Evolutionary conservation across 768 basidiomycete species (phyloP), one percentile per base, ranked within the genome.

Genomic region (Tremella mesenterica): DNA sequence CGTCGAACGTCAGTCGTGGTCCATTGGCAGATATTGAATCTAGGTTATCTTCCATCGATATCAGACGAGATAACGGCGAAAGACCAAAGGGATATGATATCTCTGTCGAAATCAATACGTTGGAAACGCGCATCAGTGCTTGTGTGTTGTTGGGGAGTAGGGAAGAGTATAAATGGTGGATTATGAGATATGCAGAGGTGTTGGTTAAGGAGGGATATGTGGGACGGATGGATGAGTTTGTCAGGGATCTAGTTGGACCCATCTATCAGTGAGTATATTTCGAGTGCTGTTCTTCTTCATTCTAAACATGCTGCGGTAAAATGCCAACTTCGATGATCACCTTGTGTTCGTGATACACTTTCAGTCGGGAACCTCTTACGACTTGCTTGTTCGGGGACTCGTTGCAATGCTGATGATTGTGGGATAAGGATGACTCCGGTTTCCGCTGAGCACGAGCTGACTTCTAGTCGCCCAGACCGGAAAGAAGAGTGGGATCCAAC

Each of bases 151-250:
- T 96, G 30, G 88, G 89, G 20, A 91, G 88, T 65, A 80, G 82
- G n/a, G 73, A 76, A 45, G 95, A 97, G 74, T 95, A 87, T 74
- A 86, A 83, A 70, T 80, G 83, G 63, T 81, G 81, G 50, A 67
- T 96, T 60, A 59, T 83, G 50, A 59, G 81, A 59, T 96, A 95
- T 70, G 84, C 88, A 31, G 85, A 81, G 76, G 83, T 81, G 74
- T 77, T 97, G 36, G 88, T 85, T 30, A 88, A 95, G 58, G 90
- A 93, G 70, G 90, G 86, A 0, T 90, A 89, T 70, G 77, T 81
- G 56, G 85, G 77, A 31, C 90, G 92, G 71, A 91, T 83, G 16
- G 92, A 95, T 70, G 93, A 97, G 71, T 73, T 99, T 51, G 80
- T 93, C 46, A 85, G 81, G 72, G 95, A 96, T 58, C 77, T 97